phyloP scores from a whole-genome alignment of 1,284 basidiomycete genomes.

The Cutaneotrichosporon cavernicola region DNA sequence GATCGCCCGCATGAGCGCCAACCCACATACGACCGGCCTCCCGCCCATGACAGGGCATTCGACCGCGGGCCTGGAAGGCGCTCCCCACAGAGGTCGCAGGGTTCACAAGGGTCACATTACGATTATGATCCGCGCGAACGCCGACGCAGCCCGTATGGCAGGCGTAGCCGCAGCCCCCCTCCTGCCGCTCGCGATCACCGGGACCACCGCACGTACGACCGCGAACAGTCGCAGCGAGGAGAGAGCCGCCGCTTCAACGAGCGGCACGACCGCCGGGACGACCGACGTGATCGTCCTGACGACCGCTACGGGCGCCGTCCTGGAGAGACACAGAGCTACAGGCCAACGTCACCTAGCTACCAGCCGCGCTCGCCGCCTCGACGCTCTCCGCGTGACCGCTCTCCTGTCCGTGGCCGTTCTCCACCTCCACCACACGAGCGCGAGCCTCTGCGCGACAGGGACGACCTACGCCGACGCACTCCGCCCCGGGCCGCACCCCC shows the following conservation, averaged over 20 bases:
- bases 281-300: slow-evolving; percentile 1
- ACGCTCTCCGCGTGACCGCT: neutral
- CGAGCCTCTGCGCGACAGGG: neutral
- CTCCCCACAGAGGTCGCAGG: neutral
- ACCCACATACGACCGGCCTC: neutral
- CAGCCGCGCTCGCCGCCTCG: neutral
- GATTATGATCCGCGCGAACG: neutral
- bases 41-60: neutral
- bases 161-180: neutral
- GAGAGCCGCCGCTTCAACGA: neutral
- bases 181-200: neutral
- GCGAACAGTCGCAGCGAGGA: neutral
- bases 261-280: slow-evolving; percentile 1
- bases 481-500: neutral
- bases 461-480: slow-evolving; percentile 7
- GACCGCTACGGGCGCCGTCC: neutral
- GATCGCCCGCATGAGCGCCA: neutral
- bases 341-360: neutral
- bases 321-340: neutral
- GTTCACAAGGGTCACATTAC: neutral
- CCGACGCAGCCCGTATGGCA: neutral
- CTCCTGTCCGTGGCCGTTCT: neutral
- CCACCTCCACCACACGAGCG: neutral
- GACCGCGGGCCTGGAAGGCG: neutral
- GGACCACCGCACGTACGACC: neutral